Conservation (phyloP, 495 filamentous ascomycete genomes). For the Neurospora cerealis region DNA sequence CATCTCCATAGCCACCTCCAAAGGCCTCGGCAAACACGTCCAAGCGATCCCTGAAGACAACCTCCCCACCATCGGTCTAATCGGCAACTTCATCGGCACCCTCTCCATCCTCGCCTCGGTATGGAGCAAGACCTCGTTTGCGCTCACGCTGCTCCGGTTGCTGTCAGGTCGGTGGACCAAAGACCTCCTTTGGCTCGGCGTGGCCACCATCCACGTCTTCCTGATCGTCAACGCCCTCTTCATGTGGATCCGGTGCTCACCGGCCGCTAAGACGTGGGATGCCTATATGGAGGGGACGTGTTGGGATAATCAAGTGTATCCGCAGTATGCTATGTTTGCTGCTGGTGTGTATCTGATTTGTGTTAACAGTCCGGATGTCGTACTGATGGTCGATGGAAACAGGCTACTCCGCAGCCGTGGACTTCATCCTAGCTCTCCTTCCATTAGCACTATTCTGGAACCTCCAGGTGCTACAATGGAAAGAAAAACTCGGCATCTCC, state of each 20-base stretch:
- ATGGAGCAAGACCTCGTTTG: conserved; percentile 31
- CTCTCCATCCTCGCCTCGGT: conserved; percentile 21
- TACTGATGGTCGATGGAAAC: too few species aligned
- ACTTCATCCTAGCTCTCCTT: conserved; percentile 26
- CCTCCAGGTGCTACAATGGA: conserved; percentile 21
- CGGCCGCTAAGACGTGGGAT: conserved; percentile 24
- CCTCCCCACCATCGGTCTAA: conserved; percentile 9
- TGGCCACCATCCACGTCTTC: conserved; percentile 23
- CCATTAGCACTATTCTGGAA: conserved; percentile 25
- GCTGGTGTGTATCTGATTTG: conserved; percentile 6
- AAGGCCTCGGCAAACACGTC: conserved; percentile 21
- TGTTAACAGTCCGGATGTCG: background rate
- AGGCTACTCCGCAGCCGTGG: conserved; percentile 25
- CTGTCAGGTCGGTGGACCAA: conserved; percentile 7
- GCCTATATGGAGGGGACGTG: conserved; percentile 19
- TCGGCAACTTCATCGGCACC: conserved; percentile 18
- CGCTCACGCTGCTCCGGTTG: conserved; percentile 23
- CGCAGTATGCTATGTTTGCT: conserved; percentile 18
- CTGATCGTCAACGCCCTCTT: conserved; percentile 26
- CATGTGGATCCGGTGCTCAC: conserved; percentile 25
- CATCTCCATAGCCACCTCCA: conserved; percentile 12
- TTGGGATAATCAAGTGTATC: conserved; percentile 15
- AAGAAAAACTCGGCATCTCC: conserved; percentile 27
- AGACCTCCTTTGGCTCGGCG: conserved; percentile 20
- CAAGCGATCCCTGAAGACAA: conserved; percentile 12